Conservation (phyloP, 306 rosid species). For the Castanopsis chinensis region DNA sequence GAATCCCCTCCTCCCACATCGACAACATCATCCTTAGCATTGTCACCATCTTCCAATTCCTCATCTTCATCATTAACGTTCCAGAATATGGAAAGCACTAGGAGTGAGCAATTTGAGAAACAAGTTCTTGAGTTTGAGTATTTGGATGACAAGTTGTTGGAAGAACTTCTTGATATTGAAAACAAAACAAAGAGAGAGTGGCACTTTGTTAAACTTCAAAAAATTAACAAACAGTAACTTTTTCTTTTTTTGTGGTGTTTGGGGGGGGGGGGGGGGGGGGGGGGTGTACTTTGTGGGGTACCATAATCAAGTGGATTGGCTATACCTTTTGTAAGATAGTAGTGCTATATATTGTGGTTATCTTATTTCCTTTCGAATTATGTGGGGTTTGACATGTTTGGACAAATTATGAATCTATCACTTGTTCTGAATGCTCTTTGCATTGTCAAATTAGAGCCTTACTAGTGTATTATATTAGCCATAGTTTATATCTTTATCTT, state of each 20-base stretch:
- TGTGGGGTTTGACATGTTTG: neutral
- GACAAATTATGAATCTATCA: neutral
- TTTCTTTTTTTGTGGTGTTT: too few relatives aligned
- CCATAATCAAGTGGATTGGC: neutral
- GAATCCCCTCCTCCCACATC: conserved; percentile 6
- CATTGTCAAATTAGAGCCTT: neutral
- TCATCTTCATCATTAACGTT: conserved; percentile 19
- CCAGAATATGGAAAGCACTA: neutral
- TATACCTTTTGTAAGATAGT: neutral
- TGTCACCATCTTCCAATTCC: neutral
- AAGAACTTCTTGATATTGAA: conserved; percentile 61
- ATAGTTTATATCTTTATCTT: too few relatives aligned
- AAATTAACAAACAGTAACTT: too few relatives aligned
- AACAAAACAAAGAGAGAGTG: conserved; percentile 3
- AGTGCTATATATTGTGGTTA: too few relatives aligned
- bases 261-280: too few relatives aligned
- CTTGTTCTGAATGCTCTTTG: neutral
- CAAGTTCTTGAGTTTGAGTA: conserved; percentile 59
- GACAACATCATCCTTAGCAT: neutral
- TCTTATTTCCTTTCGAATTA: neutral
- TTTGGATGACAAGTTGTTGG: conserved; percentile 60
- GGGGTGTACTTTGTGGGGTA: too few relatives aligned
- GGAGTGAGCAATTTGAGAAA: conserved; percentile 8
- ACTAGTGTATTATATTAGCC: neutral
- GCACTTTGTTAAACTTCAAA: neutral